A percentile compares a stretch with the other conserved stretches of the same genome.
phyloP scores from a whole-genome alignment of 225 moss, liverwort and hornwort species.

The Climacium dendroides region DNA sequence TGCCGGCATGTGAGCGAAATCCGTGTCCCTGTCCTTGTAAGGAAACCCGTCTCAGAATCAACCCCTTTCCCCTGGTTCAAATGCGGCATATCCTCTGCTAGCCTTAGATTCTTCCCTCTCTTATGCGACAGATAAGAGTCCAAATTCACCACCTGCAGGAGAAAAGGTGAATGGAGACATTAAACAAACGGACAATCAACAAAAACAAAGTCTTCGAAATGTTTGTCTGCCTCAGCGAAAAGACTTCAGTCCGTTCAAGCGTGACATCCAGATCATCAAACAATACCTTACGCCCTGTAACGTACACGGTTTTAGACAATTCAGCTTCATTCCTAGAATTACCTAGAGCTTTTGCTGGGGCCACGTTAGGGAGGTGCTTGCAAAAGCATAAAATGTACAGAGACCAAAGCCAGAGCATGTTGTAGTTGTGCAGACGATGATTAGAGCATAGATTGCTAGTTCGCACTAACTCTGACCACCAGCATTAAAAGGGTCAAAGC shows the following conservation, averaged over 20 bases:
- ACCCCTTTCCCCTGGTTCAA: background rate
- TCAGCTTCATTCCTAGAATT: background rate
- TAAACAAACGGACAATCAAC: background rate
- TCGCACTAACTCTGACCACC: background rate
- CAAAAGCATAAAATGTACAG: background rate
- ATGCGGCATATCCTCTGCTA: slow-evolving; percentile 2
- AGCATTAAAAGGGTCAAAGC: background rate
- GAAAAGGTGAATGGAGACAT: background rate
- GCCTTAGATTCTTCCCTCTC: background rate
- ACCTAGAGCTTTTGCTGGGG: background rate
- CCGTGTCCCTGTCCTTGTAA: slow-evolving; percentile 60
- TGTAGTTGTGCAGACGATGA: background rate
- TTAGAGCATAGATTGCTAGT: background rate
- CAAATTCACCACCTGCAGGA: slow-evolving; percentile 52
- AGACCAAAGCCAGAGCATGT: background rate
- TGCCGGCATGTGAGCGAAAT: slow-evolving; percentile 78
- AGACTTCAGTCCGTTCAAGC: background rate
- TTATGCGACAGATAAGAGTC: slow-evolving; percentile 7
- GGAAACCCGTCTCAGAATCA: background rate
- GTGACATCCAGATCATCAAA: background rate
- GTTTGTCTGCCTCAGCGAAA: background rate
- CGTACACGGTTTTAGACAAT: background rate
- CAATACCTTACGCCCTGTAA: background rate
- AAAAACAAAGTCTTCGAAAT: background rate
- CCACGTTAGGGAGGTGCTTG: background rate